Percentiles rank a stretch among this genome's conserved stretches.
phyloP scores from a whole-genome alignment of 2,329 filamentous ascomycete species.

The Stemphylium vesicarium region DNA sequence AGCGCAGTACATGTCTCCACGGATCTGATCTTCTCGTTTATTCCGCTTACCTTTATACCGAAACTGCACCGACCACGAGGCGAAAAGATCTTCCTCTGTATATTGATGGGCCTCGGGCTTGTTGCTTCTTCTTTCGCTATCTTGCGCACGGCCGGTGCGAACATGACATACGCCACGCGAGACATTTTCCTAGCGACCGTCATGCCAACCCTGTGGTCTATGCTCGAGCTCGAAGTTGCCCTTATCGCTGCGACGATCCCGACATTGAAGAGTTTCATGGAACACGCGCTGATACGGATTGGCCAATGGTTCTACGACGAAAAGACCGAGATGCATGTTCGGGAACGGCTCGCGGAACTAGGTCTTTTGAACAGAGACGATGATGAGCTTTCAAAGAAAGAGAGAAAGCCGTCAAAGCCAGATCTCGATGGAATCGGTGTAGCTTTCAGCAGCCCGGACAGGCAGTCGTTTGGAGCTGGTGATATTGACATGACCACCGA shows the following conservation, averaged over 20 bases:
- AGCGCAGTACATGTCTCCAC: slow-evolving; percentile 23
- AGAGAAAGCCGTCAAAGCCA: slow-evolving; percentile 3
- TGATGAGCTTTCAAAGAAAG: neutral
- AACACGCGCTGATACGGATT: slow-evolving; percentile 17
- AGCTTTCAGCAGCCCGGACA: neutral
- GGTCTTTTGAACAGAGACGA: slow-evolving; percentile 16
- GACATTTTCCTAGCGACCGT: slow-evolving; percentile 33
- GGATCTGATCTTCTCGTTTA: slow-evolving; percentile 29
- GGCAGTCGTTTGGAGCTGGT: neutral
- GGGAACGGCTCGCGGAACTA: slow-evolving; percentile 20
- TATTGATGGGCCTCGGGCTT: slow-evolving; percentile 32
- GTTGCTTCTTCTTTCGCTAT: slow-evolving; percentile 31
- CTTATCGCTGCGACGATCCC: slow-evolving; percentile 38
- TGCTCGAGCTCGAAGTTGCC: slow-evolving; percentile 35
- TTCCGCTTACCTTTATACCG: slow-evolving; percentile 32
- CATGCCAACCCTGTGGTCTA: slow-evolving; percentile 28
- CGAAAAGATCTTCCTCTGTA: slow-evolving; percentile 32
- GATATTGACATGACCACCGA: neutral
- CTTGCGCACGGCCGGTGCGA: slow-evolving; percentile 27
- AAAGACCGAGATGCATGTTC: slow-evolving; percentile 19
- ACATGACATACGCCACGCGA: slow-evolving; percentile 17
- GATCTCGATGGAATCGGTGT: neutral
- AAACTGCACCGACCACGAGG: slow-evolving; percentile 26
- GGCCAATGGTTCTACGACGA: slow-evolving; percentile 29
- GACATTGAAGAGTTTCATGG: slow-evolving; percentile 33